Percentiles rank a stretch among this genome's conserved stretches.
Evolutionary conservation across 352 stramenopile species (phyloP).

Genomic region (Phytophthora pistaciae): DNA sequence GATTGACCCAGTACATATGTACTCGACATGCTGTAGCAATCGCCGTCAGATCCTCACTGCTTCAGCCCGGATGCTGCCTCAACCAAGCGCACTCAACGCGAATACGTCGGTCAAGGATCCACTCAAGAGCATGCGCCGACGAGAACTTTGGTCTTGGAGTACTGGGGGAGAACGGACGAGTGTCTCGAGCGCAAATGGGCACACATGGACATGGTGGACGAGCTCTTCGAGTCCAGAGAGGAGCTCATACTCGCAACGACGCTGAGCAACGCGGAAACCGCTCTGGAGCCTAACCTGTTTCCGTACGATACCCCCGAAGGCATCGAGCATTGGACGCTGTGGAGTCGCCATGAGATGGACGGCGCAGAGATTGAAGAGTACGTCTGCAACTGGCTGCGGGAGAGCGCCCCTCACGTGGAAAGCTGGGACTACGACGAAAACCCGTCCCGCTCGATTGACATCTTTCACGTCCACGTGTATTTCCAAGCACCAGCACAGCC

Average conservation of each 20-base stretch:
- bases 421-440: slow-evolving; percentile 91
- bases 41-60: not conserved
- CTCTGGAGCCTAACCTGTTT: slow-evolving; percentile 88
- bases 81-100: not conserved
- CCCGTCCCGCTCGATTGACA: slow-evolving; percentile 83
- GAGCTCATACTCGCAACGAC: slow-evolving; percentile 81
- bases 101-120: not conserved
- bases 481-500: slow-evolving; percentile 38
- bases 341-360: slow-evolving; percentile 73
- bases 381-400: slow-evolving; percentile 75
- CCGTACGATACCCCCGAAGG: slow-evolving; percentile 79
- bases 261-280: slow-evolving; percentile 62
- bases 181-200: slow-evolving; percentile 88
- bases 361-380: slow-evolving; percentile 78
- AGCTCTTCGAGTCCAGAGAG: slow-evolving; percentile 65
- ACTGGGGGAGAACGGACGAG: slow-evolving; percentile 84
- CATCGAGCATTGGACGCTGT: slow-evolving; percentile 88
- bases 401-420: slow-evolving; percentile 71
- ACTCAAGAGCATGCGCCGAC: not conserved
- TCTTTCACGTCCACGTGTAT: slow-evolving; percentile 90
- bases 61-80: not conserved
- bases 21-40: not conserved
- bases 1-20: not conserved
- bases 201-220: slow-evolving; percentile 76
- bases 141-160: slow-evolving; percentile 74